Conservation (phyloP, 352 stramenopile species). For the Phytophthora sansomeana region DNA sequence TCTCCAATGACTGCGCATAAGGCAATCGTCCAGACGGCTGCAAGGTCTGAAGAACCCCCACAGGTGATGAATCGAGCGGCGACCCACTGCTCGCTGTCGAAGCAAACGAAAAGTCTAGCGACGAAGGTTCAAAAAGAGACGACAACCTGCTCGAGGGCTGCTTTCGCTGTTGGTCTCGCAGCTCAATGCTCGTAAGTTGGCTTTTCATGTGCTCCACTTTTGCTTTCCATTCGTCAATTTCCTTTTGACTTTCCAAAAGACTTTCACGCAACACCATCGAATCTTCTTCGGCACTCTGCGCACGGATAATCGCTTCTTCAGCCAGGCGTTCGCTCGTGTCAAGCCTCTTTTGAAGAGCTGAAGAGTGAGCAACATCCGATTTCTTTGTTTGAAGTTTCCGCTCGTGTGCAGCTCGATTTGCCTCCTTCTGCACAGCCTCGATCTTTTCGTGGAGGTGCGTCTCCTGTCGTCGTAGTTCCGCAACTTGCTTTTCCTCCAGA, state of each 20-base stretch:
- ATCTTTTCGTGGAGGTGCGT: conserved; percentile 55
- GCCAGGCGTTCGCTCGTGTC: conserved; percentile 31
- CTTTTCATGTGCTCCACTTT: conserved; percentile 28
- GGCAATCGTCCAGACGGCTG: conserved; percentile 66
- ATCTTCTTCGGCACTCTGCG: conserved; percentile 37
- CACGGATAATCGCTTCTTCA: conserved; percentile 16
- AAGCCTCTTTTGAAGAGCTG: conserved; percentile 31
- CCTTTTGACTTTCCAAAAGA: conserved; percentile 14
- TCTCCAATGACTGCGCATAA: conserved; percentile 84
- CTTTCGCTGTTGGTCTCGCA: conserved; percentile 19
- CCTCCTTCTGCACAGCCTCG: conserved; percentile 55
- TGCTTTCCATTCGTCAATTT: conserved; percentile 31
- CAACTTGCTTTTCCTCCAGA: conserved; percentile 57
- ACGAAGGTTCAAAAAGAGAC: conserved; percentile 18
- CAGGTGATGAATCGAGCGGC: conserved; percentile 27
- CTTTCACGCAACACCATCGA: conserved; percentile 8
- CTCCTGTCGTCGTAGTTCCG: conserved; percentile 48
- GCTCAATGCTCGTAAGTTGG: conserved; percentile 22
- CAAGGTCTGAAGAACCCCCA: conserved; percentile 45
- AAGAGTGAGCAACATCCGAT: conserved; percentile 23
- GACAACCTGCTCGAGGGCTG: conserved; percentile 17
- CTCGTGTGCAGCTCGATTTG: conserved; percentile 58
- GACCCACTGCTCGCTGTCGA: conserved; percentile 36
- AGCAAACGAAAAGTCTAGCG: conserved; percentile 41
- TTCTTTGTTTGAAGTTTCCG: conserved; percentile 59